These are phyloP conservation scores for Sphaerulina vaccinii DNA, from an alignment of 2,329 filamentous ascomycete species.

Conservation along the genomic window DNA sequence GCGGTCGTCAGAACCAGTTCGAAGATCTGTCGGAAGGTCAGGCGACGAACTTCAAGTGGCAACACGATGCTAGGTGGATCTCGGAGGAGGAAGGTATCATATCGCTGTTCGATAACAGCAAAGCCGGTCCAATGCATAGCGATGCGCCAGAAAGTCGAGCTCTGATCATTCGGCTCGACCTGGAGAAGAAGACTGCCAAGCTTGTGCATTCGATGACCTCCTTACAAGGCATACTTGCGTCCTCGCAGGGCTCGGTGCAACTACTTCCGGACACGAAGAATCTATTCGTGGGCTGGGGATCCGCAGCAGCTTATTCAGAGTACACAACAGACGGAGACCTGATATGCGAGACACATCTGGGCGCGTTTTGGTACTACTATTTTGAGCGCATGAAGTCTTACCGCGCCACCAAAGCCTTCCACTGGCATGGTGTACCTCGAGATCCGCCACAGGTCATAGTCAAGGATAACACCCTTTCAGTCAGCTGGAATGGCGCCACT, in stretches of 20 bases:
- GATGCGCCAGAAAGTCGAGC: slow-evolving; percentile 41
- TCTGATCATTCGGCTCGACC: slow-evolving; percentile 42
- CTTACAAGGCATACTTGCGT: slow-evolving; percentile 42
- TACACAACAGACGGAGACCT: slow-evolving; percentile 43
- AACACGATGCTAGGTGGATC: slow-evolving; percentile 54
- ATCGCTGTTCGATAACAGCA: slow-evolving; percentile 52
- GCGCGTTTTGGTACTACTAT: slow-evolving; percentile 33
- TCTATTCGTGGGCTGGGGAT: slow-evolving; percentile 58
- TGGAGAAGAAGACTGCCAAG: slow-evolving; percentile 44
- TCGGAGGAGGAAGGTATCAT: slow-evolving; percentile 35
- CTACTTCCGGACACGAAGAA: slow-evolving; percentile 46
- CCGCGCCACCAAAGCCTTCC: slow-evolving; percentile 38
- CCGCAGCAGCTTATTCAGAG: slow-evolving; percentile 52
- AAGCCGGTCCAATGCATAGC: slow-evolving; percentile 46
- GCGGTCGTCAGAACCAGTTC: slow-evolving; percentile 49
- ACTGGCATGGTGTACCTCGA: slow-evolving; percentile 32
- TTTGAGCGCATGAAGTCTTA: slow-evolving; percentile 39
- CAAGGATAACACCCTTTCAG: slow-evolving; percentile 42
- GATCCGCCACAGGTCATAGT: slow-evolving; percentile 28
- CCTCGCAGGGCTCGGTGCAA: slow-evolving; percentile 55
- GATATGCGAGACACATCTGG: slow-evolving; percentile 46
- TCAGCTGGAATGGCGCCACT: slow-evolving; percentile 55
- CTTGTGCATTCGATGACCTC: slow-evolving; percentile 48
- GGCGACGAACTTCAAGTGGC: slow-evolving; percentile 51
- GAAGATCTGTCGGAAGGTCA: slow-evolving; percentile 43